Evolutionary conservation across 164 flowering plant species (phyloP).

Genomic region (Macadamia integrifolia): DNA sequence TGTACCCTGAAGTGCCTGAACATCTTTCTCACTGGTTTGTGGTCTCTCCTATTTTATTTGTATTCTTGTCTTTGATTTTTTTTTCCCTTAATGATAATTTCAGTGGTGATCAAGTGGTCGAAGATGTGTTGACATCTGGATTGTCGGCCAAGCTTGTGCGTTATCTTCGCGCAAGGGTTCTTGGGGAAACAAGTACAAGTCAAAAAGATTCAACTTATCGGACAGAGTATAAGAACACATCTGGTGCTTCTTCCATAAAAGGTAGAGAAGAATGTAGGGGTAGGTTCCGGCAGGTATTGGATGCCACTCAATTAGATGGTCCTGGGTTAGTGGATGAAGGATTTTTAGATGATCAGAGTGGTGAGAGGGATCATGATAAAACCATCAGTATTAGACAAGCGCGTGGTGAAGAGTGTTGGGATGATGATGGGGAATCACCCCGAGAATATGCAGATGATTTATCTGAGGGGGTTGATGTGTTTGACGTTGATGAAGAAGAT

Average conservation of each 20-base stretch:
- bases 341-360: conserved; percentile 31
- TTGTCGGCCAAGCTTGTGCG: conserved; percentile 91
- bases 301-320: conserved; percentile 45
- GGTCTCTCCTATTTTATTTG: neutral
- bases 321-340: conserved; percentile 36
- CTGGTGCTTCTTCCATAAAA: conserved; percentile 33
- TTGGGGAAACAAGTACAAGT: conserved; percentile 60
- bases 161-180: conserved; percentile 74
- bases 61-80: neutral
- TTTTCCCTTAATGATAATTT: conserved; percentile 13
- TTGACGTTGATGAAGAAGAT: conserved; percentile 36
- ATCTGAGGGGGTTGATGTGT: conserved; percentile 29
- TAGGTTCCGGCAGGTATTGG: conserved; percentile 51
- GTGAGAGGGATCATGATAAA: conserved; percentile 51
- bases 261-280: conserved; percentile 65
- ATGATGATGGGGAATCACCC: conserved; percentile 33
- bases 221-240: conserved; percentile 41
- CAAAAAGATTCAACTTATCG: conserved; percentile 51
- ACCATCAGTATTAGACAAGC: conserved; percentile 18
- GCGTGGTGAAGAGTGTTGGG: conserved; percentile 39
- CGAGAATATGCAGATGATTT: conserved; percentile 25
- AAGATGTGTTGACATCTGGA: conserved; percentile 88
- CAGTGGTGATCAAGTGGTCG: conserved; percentile 82
- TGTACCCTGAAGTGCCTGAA: conserved; percentile 7
- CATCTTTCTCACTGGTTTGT: neutral